phyloP scores from a whole-genome alignment of 163 green algal genomes.

The Volvox carteri region DNA sequence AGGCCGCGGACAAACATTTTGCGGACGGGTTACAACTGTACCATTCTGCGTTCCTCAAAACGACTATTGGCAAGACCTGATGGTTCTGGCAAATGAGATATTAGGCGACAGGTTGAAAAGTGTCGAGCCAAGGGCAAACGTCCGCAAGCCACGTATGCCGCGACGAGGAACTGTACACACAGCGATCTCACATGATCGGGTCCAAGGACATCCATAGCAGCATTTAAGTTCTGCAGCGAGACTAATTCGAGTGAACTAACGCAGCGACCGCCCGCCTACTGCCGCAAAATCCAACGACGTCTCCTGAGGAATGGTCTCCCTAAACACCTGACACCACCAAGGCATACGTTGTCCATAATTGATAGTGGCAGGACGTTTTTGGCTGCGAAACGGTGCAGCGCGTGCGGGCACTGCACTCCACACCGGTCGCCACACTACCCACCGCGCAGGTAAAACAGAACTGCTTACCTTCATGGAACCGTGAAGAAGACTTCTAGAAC shows the following conservation, averaged over 20 bases:
- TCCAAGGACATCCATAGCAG: too few species aligned
- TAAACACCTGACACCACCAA: not conserved
- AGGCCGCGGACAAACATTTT: slow-evolving; percentile 4
- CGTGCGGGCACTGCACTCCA: not conserved
- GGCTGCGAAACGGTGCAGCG: not conserved
- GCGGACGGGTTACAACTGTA: not conserved
- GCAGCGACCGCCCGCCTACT: slow-evolving; percentile 1
- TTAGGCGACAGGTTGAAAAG: not conserved
- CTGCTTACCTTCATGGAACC: not conserved
- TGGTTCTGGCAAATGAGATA: too few species aligned
- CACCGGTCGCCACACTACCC: not conserved
- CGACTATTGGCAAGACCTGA: too few species aligned
- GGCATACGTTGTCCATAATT: not conserved
- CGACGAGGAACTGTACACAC: not conserved
- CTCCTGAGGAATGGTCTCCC: not conserved
- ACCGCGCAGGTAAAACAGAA: not conserved
- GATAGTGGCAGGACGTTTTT: not conserved
- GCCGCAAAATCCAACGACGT: not conserved
- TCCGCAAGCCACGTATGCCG: slow-evolving; percentile 24
- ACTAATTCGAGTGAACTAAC: not conserved
- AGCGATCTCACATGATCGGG: not conserved
- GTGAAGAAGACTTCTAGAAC: not conserved
- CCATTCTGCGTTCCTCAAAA: too few species aligned
- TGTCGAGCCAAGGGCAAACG: not conserved
- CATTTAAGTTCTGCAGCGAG: not conserved